These are phyloP conservation scores for Pythium dissotocum DNA, from an alignment of 352 stramenopile genomes.

Conservation along the genomic window DNA sequence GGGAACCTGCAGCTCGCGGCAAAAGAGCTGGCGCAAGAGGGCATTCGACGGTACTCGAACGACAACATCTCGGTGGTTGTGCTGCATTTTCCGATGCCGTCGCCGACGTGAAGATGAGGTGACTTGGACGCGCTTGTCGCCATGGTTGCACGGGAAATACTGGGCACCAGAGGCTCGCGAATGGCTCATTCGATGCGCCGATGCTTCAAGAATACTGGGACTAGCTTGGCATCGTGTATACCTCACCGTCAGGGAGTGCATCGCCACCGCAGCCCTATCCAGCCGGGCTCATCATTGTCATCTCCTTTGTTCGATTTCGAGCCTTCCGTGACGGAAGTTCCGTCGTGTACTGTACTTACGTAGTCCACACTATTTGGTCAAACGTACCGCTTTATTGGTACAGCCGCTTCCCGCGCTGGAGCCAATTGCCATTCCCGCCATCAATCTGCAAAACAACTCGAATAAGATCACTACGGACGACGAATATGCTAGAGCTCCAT, in stretches of 20 bases:
- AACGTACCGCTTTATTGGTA: conserved; percentile 6
- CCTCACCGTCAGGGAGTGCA: neutral
- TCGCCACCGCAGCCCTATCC: too few relatives aligned
- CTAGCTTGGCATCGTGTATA: neutral
- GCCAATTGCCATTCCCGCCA: conserved; percentile 17
- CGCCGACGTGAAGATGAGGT: neutral
- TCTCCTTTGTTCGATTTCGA: neutral
- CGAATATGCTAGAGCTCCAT: conserved; percentile 27
- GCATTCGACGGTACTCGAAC: conserved; percentile 69
- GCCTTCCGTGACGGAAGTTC: too few relatives aligned
- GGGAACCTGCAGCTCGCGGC: conserved; percentile 56
- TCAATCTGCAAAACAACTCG: neutral
- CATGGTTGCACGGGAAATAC: neutral
- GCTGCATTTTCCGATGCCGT: conserved; percentile 16
- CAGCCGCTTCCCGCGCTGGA: neutral
- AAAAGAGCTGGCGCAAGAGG: conserved; percentile 74
- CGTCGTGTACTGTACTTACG: neutral
- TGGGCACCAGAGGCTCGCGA: neutral
- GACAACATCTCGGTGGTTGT: conserved; percentile 81
- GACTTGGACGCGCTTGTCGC: neutral
- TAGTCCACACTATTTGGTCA: conserved; percentile 8
- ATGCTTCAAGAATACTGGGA: neutral
- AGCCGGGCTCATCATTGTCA: neutral
- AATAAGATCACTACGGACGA: too few relatives aligned
- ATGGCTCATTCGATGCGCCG: neutral